Base-by-base conservation (phyloP, 345 rosid species). In the Eucalyptus albens region DNA sequence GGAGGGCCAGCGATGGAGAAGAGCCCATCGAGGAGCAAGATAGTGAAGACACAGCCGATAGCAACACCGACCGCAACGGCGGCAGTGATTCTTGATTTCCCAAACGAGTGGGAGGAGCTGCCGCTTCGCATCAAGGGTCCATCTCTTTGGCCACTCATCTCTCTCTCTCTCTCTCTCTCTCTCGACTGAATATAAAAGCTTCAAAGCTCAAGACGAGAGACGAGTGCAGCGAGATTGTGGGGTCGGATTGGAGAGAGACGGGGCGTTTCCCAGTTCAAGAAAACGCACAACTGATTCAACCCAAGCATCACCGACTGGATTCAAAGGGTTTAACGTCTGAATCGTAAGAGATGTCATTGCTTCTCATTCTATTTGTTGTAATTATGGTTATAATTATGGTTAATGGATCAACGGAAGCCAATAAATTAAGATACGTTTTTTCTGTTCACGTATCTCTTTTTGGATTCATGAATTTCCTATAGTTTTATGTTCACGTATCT, bases 11-110 rank as follows among this genome's bases (percentile, higher is more conserved):
- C 89, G 91, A 87, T 90, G 83, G 44, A 24, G 93, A 90, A 89
- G 81, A 93, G 31, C 50, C 95, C 95, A 67, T 88, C 87, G 88
- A 94, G 94, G 91, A 85, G 89, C 62, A 89, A 86, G 88, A 93
- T 89, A 87, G 93, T 93, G 86, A 91, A 91, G 90, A 92, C 82
- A 92, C 92, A 93, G 33, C 94, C 92, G 21, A 94, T 26, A 5
- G 89, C 85, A n/a, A 93, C 72, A 40, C 94, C 94, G 44, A 92
- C 44, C 31, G 92, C 89, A 6, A 93, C 83, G 26, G 94, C 93
- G 29, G 87, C 72, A 15, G 65, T 87, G 60, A 93, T 89, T 72
- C 92, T 91, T 19, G 93, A 91, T 88, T 88, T 89, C 87, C 88
- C 69, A 11, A 50, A 51, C 10, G 93, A 85, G 11, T 88, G 85